phyloP scores from a whole-genome alignment of 768 basidiomycete genomes.

The Suillus variegatus region DNA sequence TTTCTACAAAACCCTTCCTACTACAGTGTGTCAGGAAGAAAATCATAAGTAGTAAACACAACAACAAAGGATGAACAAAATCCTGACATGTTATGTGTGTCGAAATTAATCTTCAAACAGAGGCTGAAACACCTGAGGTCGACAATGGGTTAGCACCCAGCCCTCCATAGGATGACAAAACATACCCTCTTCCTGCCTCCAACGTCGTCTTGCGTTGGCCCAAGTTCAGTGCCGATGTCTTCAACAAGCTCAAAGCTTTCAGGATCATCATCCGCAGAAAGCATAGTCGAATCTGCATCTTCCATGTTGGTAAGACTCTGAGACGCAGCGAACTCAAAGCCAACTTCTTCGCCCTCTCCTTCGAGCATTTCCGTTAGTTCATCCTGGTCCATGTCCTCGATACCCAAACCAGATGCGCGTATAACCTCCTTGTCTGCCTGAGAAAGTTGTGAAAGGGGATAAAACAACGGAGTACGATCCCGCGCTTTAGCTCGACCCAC shows the following conservation, averaged over 20 bases:
- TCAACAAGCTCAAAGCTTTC: conserved; percentile 33
- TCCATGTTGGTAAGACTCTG: neutral
- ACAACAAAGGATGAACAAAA: neutral
- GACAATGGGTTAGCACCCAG: neutral
- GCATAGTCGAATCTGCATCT: conserved; percentile 8
- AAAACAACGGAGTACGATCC: conserved; percentile 36
- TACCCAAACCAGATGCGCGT: conserved; percentile 61
- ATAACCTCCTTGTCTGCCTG: conserved; percentile 53
- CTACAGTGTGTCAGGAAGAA: too few species aligned
- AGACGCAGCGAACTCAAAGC: conserved; percentile 16
- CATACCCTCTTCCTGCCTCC: conserved; percentile 27
- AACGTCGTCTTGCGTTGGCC: conserved; percentile 30
- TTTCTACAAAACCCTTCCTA: too few species aligned
- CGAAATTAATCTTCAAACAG: conserved; percentile 33
- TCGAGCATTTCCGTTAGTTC: conserved; percentile 53
- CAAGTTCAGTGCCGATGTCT: conserved; percentile 27
- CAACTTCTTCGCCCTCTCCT: conserved; percentile 36
- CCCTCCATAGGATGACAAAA: neutral
- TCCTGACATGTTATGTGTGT: neutral
- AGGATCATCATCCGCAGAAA: conserved; percentile 6
- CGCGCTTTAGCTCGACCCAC: conserved; percentile 5
- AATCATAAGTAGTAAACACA: neutral
- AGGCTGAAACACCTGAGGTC: conserved; percentile 30
- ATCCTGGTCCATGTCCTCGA: conserved; percentile 63
- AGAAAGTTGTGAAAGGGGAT: conserved; percentile 63